A percentile compares a stretch with the other conserved stretches of the same genome.
Evolutionary conservation across 352 stramenopile genomes (phyloP).

Genomic region (Pythium oligandrum): DNA sequence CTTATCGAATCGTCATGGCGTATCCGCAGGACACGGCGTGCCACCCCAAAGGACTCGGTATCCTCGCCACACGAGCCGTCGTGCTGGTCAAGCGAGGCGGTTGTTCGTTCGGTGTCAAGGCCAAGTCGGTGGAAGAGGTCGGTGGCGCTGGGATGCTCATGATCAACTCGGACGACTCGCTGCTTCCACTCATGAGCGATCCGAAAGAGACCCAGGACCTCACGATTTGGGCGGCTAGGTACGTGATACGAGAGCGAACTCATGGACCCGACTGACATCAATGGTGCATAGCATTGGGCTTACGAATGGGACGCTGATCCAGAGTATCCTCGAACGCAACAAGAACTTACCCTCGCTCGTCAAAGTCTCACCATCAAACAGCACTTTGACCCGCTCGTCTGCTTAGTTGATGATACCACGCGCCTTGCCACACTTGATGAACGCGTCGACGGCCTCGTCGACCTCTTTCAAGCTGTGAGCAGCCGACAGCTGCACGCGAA

Average conservation of each 20-base stretch:
- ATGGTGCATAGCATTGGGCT: slow-evolving; percentile 28
- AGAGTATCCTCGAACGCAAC: slow-evolving; percentile 35
- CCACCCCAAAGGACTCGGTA: slow-evolving; percentile 49
- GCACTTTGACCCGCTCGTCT: neutral
- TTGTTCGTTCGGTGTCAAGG: slow-evolving; percentile 61
- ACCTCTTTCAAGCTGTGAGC: slow-evolving; percentile 91
- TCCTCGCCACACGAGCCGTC: slow-evolving; percentile 48
- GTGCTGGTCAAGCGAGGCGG: slow-evolving; percentile 65
- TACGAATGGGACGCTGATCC: slow-evolving; percentile 38
- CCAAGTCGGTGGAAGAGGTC: slow-evolving; percentile 52
- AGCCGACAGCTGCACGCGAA: slow-evolving; percentile 90
- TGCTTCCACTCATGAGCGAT: slow-evolving; percentile 62
- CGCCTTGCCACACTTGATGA: slow-evolving; percentile 88
- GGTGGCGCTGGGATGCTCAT: slow-evolving; percentile 57
- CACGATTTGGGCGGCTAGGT: slow-evolving; percentile 61
- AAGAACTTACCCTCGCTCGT: slow-evolving; percentile 57
- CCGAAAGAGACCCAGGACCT: slow-evolving; percentile 43
- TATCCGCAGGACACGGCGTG: slow-evolving; percentile 73
- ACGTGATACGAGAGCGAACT: slow-evolving; percentile 1
- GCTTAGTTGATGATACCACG: slow-evolving; percentile 51
- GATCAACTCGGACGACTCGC: slow-evolving; percentile 56
- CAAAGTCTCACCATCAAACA: slow-evolving; percentile 21
- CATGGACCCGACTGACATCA: no score
- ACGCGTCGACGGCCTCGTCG: slow-evolving; percentile 88
- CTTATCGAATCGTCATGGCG: slow-evolving; percentile 50